Evolutionary conservation across 2,329 filamentous ascomycete genomes (phyloP).

Genomic region (Ophiostoma novo-ulmi): DNA sequence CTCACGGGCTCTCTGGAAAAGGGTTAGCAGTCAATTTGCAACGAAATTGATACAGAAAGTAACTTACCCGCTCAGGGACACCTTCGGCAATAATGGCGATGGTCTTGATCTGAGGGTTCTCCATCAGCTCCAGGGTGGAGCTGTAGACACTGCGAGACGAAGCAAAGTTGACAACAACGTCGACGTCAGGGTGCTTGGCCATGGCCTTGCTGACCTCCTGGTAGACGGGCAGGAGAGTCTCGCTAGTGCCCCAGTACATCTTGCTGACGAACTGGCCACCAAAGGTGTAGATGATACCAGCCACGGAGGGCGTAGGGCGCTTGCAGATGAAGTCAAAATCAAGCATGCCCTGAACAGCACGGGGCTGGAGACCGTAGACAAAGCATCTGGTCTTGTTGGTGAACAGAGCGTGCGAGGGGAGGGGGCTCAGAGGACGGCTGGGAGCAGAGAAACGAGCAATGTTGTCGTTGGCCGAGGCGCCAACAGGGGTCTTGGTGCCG

Average conservation of each 20-base stretch:
- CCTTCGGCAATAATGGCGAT: conserved; percentile 99
- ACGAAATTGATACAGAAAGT: no score
- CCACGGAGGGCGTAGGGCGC: conserved; percentile 89
- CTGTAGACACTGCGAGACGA: conserved; percentile 97
- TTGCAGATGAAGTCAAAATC: conserved; percentile 99
- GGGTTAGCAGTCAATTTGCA: conserved; percentile 1
- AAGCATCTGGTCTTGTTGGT: conserved; percentile 99
- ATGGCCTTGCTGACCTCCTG: conserved; percentile 89
- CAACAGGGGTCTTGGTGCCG: conserved; percentile 44
- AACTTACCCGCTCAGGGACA: conserved; percentile 89
- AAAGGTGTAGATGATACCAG: conserved; percentile 99
- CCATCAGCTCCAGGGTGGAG: conserved; percentile 98
- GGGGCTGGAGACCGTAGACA: conserved; percentile 97
- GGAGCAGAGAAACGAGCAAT: conserved; percentile 93
- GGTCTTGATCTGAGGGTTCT: conserved; percentile 92
- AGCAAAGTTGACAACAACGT: conserved; percentile 98
- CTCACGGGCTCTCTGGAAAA: conserved; percentile 78
- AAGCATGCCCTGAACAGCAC: conserved; percentile 87
- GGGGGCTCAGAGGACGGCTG: conserved; percentile 85
- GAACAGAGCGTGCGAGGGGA: conserved; percentile 86
- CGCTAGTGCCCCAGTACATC: conserved; percentile 99
- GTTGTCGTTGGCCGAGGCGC: conserved; percentile 88
- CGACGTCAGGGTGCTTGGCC: conserved; percentile 93
- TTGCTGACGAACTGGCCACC: conserved; percentile 99
- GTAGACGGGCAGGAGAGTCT: conserved; percentile 97